phyloP scores from a whole-genome alignment of 176 grass and related monocot genomes.

The Coix lacrymajobi region DNA sequence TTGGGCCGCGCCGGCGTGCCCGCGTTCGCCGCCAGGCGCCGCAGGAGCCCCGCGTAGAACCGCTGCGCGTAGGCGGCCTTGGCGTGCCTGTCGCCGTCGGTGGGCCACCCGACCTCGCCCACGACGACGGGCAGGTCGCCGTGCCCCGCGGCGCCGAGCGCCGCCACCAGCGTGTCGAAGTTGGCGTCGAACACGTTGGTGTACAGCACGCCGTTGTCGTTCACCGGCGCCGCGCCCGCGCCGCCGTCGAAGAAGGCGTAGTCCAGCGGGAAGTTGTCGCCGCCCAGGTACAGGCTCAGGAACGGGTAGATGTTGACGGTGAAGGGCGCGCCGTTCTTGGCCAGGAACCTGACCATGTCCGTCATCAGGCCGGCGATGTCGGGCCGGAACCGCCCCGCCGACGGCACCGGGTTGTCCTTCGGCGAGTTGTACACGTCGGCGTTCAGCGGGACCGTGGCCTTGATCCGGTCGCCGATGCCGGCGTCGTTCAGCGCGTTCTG shows the following conservation, averaged over 20 bases:
- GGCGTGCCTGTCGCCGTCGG: conserved; percentile 68
- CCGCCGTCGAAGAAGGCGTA: conserved; percentile 78
- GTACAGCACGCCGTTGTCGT: conserved; percentile 51
- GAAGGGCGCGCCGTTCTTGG: conserved; percentile 57
- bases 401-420: conserved; percentile 20
- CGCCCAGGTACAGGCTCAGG: conserved; percentile 66
- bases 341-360: conserved; percentile 65
- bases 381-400: conserved; percentile 42
- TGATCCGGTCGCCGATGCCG: conserved; percentile 52
- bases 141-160: conserved; percentile 36
- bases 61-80: conserved; percentile 47
- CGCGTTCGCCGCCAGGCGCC: conserved; percentile 28
- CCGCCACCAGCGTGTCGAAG: conserved; percentile 71
- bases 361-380: conserved; percentile 55
- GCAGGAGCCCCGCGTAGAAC: conserved; percentile 67
- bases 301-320: conserved; percentile 95
- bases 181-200: conserved; percentile 94
- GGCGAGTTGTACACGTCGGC: conserved; percentile 69
- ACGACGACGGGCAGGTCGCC: conserved; percentile 49
- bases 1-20: conserved; percentile 62
- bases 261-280: conserved; percentile 62
- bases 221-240: conserved; percentile 32
- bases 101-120: conserved; percentile 81
- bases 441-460: conserved; percentile 63
- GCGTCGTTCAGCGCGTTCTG: conserved; percentile 63